Percentiles rank a stretch among this genome's conserved stretches.
phyloP scores from a whole-genome alignment of 225 moss, liverwort and hornwort species.

The Asterella californica region DNA sequence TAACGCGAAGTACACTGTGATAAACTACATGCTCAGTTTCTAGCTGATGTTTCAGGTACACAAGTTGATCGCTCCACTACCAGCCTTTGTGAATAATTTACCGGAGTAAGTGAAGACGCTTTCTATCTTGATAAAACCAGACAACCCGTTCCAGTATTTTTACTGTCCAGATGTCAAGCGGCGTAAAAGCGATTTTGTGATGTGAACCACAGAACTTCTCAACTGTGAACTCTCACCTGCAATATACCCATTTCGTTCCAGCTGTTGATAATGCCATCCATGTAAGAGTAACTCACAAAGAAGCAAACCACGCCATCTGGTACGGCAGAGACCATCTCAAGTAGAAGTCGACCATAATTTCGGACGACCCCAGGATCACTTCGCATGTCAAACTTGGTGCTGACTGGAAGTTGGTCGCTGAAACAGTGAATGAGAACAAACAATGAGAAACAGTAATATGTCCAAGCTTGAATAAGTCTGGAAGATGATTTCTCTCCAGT shows the following conservation, averaged over 20 bases:
- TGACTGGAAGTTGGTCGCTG: constrained; percentile 98
- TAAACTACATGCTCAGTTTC: background rate
- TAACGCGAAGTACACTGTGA: background rate
- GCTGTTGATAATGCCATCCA: constrained; percentile 99
- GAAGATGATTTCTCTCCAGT: background rate
- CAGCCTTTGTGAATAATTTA: background rate
- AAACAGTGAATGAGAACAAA: constrained; percentile 2
- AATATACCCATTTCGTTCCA: constrained; percentile 99
- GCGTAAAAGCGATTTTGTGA: background rate
- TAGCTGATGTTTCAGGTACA: background rate
- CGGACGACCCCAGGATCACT: constrained; percentile 99
- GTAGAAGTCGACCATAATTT: constrained; percentile 87
- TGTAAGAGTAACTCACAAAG: constrained; percentile 99
- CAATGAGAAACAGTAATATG: background rate
- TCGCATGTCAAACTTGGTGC: constrained; percentile 99
- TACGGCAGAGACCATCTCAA: constrained; percentile 93
- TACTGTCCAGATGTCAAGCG: too few species aligned
- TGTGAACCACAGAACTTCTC: constrained; percentile 1
- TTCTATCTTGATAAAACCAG: too few species aligned
- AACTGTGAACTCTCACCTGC: constrained; percentile 51
- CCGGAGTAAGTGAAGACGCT: too few species aligned
- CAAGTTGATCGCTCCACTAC: background rate
- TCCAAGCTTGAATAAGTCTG: background rate
- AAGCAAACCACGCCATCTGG: constrained; percentile 99
- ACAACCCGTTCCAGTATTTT: too few species aligned